Conservation (phyloP, 2,329 filamentous ascomycete genomes). For the Thielaviopsis populi region DNA sequence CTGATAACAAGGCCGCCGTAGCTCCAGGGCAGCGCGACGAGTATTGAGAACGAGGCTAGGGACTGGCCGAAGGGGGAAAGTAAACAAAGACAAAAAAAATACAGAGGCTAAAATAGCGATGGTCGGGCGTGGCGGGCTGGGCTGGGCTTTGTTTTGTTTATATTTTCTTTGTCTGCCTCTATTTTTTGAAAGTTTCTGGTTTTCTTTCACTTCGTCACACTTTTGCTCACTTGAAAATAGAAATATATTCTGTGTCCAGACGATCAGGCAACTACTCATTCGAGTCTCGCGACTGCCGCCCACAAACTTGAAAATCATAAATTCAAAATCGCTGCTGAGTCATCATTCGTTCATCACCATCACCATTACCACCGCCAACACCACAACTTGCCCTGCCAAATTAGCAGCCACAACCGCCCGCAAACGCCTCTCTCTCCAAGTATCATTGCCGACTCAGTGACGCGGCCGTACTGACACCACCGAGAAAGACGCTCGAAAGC, state of each 20-base stretch:
- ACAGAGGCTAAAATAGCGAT: background rate
- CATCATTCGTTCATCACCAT: background rate
- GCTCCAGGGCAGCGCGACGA: background rate
- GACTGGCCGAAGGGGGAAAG: background rate
- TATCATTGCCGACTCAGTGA: background rate
- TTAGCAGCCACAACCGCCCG: background rate
- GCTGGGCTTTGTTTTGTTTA: background rate
- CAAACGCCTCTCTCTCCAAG: background rate
- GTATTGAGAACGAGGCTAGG: background rate
- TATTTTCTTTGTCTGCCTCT: background rate
- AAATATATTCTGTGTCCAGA: no score
- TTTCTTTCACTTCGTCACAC: background rate
- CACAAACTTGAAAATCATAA: background rate
- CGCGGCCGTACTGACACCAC: background rate
- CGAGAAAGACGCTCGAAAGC: no score
- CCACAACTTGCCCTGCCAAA: background rate
- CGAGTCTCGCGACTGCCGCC: background rate
- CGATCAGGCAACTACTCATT: background rate
- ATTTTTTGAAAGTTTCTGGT: background rate
- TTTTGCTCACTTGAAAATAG: background rate
- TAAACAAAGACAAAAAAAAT: conserved; percentile 9
- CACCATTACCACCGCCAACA: no score
- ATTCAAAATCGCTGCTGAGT: background rate
- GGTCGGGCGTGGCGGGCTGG: background rate
- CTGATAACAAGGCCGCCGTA: background rate